Conservation (phyloP, 148 eudicot genomes). For the Cornus suecica region DNA sequence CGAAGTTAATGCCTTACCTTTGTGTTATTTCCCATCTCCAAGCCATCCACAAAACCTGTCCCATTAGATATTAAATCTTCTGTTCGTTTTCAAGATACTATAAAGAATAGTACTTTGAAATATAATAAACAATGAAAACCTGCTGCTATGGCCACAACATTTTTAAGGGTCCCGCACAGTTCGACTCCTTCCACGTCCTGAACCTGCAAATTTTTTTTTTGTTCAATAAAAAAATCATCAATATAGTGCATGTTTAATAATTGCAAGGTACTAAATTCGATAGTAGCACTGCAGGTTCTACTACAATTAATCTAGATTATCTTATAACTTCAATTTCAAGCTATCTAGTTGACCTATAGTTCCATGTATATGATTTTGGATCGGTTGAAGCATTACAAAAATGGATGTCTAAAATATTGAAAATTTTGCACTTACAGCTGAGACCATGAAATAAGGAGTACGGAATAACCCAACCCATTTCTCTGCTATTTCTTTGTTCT, state of each 20-base stretch:
- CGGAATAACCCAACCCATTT: conserved; percentile 82
- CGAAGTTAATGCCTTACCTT: conserved; percentile 42
- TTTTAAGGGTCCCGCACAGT: conserved; percentile 94
- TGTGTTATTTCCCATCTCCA: conserved; percentile 93
- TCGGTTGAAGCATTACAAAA: too few relatives aligned
- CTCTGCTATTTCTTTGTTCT: conserved; percentile 66
- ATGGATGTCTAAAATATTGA: neutral
- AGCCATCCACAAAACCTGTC: conserved; percentile 92
- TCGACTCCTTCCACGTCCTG: conserved; percentile 98
- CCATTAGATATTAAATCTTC: conserved; percentile 6
- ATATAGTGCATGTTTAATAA: neutral
- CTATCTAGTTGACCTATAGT: neutral
- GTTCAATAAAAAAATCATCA: neutral
- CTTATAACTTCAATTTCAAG: neutral
- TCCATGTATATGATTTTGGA: neutral
- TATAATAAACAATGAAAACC: conserved; percentile 34
- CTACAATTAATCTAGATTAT: neutral
- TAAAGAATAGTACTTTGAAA: neutral
- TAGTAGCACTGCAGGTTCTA: too few relatives aligned
- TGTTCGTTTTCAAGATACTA: neutral
- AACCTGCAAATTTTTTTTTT: conserved; percentile 54
- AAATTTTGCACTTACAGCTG: conserved; percentile 56
- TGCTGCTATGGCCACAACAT: conserved; percentile 95
- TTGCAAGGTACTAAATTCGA: neutral
- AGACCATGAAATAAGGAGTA: conserved; percentile 75